Evolutionary conservation across 768 basidiomycete species (phyloP), one percentile per base, ranked within the genome.

Genomic region (Multifurca ochricompacta): DNA sequence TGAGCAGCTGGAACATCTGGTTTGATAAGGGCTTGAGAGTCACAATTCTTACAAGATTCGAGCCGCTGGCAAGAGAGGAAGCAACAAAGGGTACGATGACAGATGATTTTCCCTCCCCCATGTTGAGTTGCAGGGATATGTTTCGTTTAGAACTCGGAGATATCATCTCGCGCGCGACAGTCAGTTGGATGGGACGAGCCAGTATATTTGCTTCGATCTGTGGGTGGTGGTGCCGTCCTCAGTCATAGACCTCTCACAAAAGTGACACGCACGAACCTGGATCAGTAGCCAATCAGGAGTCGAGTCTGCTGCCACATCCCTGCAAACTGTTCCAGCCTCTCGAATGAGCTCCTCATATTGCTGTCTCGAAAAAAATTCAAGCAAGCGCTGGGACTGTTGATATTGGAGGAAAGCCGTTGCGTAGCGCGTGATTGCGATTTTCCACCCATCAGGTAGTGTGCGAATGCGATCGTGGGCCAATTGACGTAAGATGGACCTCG

Each of bases 81-180:
- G 69, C 66, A 1, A 70, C 65, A 18, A 78, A 62, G 0, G 79
- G 79, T 3, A 79, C 70, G 18, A 81, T 81, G 3, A 77, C 75
- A 6, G 71, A 68, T 5, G 75, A 72, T 54, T 80, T 79, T 4
- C 79, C 80, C 53, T 80, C 79, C 1, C 79, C 79, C 79, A 80
- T 81, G 42, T 80, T 78, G 18, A 80, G 71, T 36, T 80, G 79
- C 25, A 75, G 64, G 3, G 69, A 63, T 0, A 72, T 71, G 43
- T 75, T 81, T 3, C 59, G 16, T 1, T 53, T 49, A 0, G 63
- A 68, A 1, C 50, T 54, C 0, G 80, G 78, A 0, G 60, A 52
- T 18, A 77, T 74, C 79, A 80, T 80, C 43, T 77, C 71, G 2
- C 59, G 46, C 2, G 77, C 74, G 6, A 80, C 65, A 0, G 65